Evolutionary conservation across 192 early-diverging fungal genomes (phyloP).

Genomic region (Glomus cerebriforme): DNA sequence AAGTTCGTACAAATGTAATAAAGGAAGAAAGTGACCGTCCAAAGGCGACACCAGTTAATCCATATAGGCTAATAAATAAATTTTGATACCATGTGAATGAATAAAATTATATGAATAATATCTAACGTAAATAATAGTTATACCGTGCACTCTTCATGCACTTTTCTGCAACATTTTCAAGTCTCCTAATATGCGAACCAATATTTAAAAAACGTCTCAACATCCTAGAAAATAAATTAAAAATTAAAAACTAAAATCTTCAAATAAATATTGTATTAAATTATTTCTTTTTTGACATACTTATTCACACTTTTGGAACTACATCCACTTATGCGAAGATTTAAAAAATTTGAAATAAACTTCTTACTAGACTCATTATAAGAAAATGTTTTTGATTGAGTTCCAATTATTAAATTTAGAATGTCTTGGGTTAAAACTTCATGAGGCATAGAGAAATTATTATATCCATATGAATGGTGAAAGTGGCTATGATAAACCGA

Average conservation of each 20-base stretch:
- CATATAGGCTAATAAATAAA: slow-evolving; percentile 29
- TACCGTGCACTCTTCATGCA: slow-evolving; percentile 33
- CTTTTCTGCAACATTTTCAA: slow-evolving; percentile 31
- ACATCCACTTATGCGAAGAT: slow-evolving; percentile 26
- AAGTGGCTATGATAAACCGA: slow-evolving; percentile 16
- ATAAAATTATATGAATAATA: background rate
- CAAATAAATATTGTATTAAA: background rate
- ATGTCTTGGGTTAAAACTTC: slow-evolving; percentile 9
- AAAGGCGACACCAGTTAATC: slow-evolving; percentile 39
- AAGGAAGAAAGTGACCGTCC: slow-evolving; percentile 33
- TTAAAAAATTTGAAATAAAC: background rate
- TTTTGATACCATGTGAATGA: background rate
- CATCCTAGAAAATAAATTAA: background rate
- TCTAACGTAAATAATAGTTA: background rate
- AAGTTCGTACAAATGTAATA: slow-evolving; percentile 24
- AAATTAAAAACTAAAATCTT: background rate
- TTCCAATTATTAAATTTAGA: slow-evolving; percentile 9
- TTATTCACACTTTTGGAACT: slow-evolving; percentile 23
- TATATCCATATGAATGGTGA: background rate
- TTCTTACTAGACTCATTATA: slow-evolving; percentile 5
- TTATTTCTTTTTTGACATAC: background rate
- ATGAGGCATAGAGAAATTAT: background rate
- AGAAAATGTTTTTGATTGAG: slow-evolving; percentile 14
- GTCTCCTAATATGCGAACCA: slow-evolving; percentile 33
- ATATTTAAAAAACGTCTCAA: slow-evolving; percentile 16